phyloP scores from a whole-genome alignment of 345 rosid genomes.

The Firmiana major region DNA sequence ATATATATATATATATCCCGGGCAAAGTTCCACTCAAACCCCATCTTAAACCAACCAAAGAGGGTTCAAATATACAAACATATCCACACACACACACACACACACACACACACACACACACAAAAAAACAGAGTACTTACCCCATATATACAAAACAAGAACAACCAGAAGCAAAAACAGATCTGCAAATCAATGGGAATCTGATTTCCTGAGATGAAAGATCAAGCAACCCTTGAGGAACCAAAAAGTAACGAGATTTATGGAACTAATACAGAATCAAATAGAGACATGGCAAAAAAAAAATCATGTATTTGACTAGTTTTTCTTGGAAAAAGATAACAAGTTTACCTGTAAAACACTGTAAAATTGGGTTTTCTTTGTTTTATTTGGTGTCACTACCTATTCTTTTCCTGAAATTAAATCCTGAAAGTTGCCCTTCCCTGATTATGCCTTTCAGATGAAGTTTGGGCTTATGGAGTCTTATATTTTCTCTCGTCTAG shows the following conservation, averaged over 20 bases:
- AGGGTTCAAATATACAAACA: neutral
- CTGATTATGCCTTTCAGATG: neutral
- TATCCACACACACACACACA: too few species aligned
- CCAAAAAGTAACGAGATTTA: neutral
- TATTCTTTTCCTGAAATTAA: neutral
- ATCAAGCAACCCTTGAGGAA: neutral
- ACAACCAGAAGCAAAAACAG: neutral
- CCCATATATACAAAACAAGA: conserved; percentile 11
- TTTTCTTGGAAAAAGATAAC: neutral
- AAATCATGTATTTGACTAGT: neutral
- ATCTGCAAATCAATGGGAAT: conserved; percentile 10
- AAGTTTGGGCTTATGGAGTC: neutral
- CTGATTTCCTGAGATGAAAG: conserved; percentile 15
- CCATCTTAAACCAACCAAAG: neutral
- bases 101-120: too few species aligned
- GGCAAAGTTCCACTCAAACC: neutral
- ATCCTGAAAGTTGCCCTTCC: neutral
- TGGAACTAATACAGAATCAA: neutral
- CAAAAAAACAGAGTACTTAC: neutral
- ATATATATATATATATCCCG: too few species aligned
- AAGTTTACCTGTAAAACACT: neutral
- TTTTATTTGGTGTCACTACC: neutral
- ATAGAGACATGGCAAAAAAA: neutral
- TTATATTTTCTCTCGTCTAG: neutral
- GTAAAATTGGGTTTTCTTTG: neutral